phyloP scores from a whole-genome alignment of 2,329 filamentous ascomycete genomes.

The Massarina eburnea region DNA sequence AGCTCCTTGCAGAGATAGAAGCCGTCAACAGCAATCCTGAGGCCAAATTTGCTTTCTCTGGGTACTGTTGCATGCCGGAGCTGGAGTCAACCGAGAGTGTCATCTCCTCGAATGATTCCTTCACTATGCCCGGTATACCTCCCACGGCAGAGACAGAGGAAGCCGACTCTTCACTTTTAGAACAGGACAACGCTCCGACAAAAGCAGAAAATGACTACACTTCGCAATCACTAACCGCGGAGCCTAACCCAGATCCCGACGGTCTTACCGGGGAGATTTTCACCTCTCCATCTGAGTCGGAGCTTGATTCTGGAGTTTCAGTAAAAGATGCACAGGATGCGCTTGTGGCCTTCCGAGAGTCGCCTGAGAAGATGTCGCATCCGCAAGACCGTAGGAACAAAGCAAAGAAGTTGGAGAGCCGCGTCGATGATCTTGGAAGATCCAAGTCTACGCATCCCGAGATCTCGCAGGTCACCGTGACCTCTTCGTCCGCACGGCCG shows the following conservation, averaged over 20 bases:
- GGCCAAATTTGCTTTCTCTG: constrained; percentile 1
- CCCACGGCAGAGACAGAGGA: not conserved
- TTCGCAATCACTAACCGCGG: too few species aligned
- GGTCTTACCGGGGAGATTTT: too few species aligned
- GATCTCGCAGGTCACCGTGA: not conserved
- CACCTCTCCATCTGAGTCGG: too few species aligned
- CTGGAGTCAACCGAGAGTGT: constrained; percentile 4
- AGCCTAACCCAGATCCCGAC: too few species aligned
- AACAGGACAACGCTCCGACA: too few species aligned
- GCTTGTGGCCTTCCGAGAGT: too few species aligned
- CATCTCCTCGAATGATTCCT: constrained; percentile 1
- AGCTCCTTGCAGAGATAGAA: constrained; percentile 2
- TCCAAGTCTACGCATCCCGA: not conserved
- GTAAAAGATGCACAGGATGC: too few species aligned
- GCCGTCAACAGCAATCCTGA: not conserved
- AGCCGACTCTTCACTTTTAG: too few species aligned
- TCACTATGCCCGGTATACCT: not conserved
- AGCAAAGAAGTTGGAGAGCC: not conserved
- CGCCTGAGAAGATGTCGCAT: too few species aligned
- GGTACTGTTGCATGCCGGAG: constrained; percentile 2
- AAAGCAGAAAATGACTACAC: too few species aligned
- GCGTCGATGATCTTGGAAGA: not conserved
- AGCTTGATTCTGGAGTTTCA: too few species aligned
- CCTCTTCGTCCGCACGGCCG: not conserved
- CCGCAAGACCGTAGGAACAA: not conserved